Conservation (phyloP, 768 basidiomycete genomes). For the Calocera viscosa region DNA sequence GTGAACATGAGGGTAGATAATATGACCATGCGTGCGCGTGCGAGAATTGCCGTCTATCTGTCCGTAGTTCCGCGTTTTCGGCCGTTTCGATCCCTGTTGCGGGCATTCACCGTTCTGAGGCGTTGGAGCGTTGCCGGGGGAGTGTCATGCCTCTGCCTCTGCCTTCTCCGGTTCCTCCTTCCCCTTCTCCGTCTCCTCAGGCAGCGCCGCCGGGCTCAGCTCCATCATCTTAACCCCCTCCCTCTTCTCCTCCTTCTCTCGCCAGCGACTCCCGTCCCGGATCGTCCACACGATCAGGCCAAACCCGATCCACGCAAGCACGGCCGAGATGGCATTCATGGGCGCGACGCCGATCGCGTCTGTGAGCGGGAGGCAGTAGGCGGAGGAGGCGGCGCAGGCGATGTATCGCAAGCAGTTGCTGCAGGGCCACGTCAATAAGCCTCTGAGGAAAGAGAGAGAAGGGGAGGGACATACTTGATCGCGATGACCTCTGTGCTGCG, state of each 20-base stretch:
- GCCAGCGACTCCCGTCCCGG: constrained; percentile 10
- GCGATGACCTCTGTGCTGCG: background rate
- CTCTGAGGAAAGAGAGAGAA: background rate
- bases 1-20: background rate
- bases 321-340: constrained; percentile 25
- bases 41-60: too few relatives aligned
- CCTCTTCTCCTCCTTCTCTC: background rate
- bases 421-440: background rate
- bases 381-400: constrained; percentile 26
- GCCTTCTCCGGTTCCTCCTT: background rate
- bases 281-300: constrained; percentile 11
- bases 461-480: constrained; percentile 14
- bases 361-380: constrained; percentile 27
- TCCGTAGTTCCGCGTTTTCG: too few relatives aligned
- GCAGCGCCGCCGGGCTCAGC: background rate
- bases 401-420: constrained; percentile 24
- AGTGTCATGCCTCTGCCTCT: background rate
- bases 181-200: background rate
- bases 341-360: constrained; percentile 27
- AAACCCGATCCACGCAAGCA: constrained; percentile 17
- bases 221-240: constrained; percentile 5
- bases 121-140: background rate
- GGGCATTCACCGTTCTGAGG: background rate
- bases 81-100: background rate
- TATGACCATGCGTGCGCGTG: background rate